These are phyloP conservation scores for Cutaneotrichosporon mucoides DNA, from an alignment of 1,284 basidiomycete genomes.

Conservation along the genomic window DNA sequence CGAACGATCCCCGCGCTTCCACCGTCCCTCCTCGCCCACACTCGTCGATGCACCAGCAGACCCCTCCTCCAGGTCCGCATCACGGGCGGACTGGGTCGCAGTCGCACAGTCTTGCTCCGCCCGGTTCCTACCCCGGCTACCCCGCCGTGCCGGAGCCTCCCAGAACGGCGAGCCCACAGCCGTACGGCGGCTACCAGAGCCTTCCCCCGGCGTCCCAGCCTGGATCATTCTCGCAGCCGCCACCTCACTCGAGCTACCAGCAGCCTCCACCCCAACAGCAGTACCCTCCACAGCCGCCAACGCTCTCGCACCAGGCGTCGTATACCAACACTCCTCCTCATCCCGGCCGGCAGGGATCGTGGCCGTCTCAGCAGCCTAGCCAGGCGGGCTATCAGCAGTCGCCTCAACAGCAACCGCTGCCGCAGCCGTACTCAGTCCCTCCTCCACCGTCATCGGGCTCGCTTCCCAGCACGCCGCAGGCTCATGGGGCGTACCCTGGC, in stretches of 20 bases:
- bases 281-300: background rate
- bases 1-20: background rate
- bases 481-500: background rate
- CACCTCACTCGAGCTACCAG: background rate
- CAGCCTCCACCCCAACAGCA: constrained; percentile 2
- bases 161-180: background rate
- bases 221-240: background rate
- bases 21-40: background rate
- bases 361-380: background rate
- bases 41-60: background rate
- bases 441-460: constrained; percentile 2
- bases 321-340: constrained; percentile 1
- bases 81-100: constrained; percentile 9
- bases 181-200: background rate
- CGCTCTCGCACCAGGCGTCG: background rate
- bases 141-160: background rate
- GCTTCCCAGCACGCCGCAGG: background rate
- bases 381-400: constrained; percentile 2
- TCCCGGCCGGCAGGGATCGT: constrained; percentile 1
- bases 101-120: constrained; percentile 4
- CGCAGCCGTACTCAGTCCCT: background rate
- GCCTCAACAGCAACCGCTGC: background rate
- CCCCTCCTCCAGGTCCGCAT: background rate
- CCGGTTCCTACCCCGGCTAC: background rate
- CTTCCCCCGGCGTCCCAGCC: background rate